Evolutionary conservation across 441 rosid species (phyloP).

Genomic region (Arabidopsis hybrid): DNA sequence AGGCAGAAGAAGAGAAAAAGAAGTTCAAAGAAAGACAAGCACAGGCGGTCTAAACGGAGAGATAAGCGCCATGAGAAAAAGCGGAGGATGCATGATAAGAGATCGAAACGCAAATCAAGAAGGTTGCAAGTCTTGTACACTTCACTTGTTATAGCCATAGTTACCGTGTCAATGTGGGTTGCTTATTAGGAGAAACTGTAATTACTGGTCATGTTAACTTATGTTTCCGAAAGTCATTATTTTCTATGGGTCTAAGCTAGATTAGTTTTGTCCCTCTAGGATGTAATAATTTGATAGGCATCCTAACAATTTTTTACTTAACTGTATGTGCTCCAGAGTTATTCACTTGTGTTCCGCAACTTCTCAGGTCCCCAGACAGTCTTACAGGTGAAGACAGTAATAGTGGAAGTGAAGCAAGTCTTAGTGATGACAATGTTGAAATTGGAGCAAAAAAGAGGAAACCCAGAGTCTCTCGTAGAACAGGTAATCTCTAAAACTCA

Average conservation of each 20-base stretch:
- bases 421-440: conserved; percentile 56
- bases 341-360: conserved; percentile 35
- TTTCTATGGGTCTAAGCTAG: conserved; percentile 10
- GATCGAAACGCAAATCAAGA: conserved; percentile 75
- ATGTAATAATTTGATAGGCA: conserved; percentile 16
- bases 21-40: conserved; percentile 74
- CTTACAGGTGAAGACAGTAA: conserved; percentile 61
- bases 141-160: conserved; percentile 10
- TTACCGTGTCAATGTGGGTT: conserved; percentile 15
- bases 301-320: neutral
- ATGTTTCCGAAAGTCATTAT: neutral
- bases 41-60: conserved; percentile 72
- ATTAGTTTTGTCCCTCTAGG: neutral
- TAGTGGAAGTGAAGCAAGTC: conserved; percentile 53
- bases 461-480: conserved; percentile 49
- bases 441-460: conserved; percentile 53
- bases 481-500: conserved; percentile 54
- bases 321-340: conserved; percentile 29
- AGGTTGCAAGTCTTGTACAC: conserved; percentile 57
- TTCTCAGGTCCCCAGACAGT: conserved; percentile 66
- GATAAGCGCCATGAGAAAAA: conserved; percentile 80
- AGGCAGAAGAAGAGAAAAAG: conserved; percentile 79
- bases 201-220: conserved; percentile 7
- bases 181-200: conserved; percentile 15
- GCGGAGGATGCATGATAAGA: conserved; percentile 71